Conservation (phyloP, 2,329 filamentous ascomycete species). For the Hypoxylon sp. region DNA sequence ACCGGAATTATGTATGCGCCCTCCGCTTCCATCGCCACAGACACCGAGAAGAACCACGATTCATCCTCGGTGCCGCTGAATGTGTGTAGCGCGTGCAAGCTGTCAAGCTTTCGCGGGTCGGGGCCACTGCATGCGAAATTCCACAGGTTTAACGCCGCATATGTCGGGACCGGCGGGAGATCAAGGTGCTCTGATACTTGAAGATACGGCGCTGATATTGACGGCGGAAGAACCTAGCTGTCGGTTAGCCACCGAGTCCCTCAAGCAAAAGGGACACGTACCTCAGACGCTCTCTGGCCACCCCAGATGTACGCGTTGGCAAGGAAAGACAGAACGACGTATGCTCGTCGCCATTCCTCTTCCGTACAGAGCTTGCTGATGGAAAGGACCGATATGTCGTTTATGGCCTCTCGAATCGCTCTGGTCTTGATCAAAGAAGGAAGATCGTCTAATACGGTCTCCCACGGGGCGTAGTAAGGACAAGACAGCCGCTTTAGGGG, state of each 20-base stretch:
- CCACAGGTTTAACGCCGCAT: conserved; percentile 87
- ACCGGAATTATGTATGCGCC: conserved; percentile 77
- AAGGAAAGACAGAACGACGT: conserved; percentile 72
- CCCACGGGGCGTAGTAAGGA: conserved; percentile 72
- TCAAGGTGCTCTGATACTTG: conserved; percentile 75
- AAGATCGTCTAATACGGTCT: conserved; percentile 66
- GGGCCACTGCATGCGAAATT: conserved; percentile 72
- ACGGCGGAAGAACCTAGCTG: conserved; percentile 69
- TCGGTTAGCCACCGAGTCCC: conserved; percentile 23
- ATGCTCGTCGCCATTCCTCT: conserved; percentile 74
- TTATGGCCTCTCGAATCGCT: conserved; percentile 63
- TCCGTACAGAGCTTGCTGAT: conserved; percentile 64
- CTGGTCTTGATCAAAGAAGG: conserved; percentile 68
- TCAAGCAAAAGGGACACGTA: conserved; percentile 47
- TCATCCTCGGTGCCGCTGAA: conserved; percentile 91
- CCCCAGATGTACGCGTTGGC: conserved; percentile 89
- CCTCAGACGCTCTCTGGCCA: conserved; percentile 75
- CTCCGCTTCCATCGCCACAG: conserved; percentile 86
- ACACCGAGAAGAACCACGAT: conserved; percentile 93
- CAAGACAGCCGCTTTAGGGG: conserved; percentile 67
- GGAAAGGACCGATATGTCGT: conserved; percentile 65
- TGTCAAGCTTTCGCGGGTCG: conserved; percentile 71
- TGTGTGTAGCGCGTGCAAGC: conserved; percentile 76
- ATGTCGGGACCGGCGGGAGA: conserved; percentile 88
- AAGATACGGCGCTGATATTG: conserved; percentile 80